These are phyloP conservation scores for Ruellia speciosa DNA, from an alignment of 305 asterid genomes.

Conservation along the genomic window DNA sequence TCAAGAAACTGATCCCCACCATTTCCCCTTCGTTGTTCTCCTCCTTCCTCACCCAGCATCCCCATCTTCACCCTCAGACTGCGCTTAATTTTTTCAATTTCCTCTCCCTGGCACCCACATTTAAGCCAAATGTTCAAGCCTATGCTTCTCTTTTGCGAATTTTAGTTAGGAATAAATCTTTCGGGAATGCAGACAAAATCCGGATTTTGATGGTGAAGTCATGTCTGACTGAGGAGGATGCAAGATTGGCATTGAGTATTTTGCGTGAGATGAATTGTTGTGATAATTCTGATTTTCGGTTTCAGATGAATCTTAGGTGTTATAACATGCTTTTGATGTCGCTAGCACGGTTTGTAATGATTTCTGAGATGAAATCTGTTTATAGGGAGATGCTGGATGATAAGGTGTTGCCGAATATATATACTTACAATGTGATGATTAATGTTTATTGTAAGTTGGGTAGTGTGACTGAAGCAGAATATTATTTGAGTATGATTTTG, in stretches of 20 bases:
- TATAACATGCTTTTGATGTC: constrained; percentile 58
- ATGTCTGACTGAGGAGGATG: constrained; percentile 38
- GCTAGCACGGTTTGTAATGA: constrained; percentile 46
- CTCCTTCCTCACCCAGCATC: constrained; percentile 41
- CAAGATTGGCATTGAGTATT: constrained; percentile 30
- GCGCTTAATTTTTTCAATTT: constrained; percentile 45
- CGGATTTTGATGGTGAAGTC: constrained; percentile 49
- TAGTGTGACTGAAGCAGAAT: constrained; percentile 47
- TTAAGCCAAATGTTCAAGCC: constrained; percentile 42
- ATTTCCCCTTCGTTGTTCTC: constrained; percentile 48
- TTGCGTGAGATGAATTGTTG: constrained; percentile 38
- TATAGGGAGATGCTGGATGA: constrained; percentile 58
- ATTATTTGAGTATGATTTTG: constrained; percentile 48
- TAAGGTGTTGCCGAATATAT: constrained; percentile 55
- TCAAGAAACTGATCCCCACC: constrained; percentile 41
- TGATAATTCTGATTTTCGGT: constrained; percentile 24
- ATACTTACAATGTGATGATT: constrained; percentile 67
- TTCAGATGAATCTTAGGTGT: constrained; percentile 45
- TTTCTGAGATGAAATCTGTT: constrained; percentile 55
- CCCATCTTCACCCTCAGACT: constrained; percentile 49
- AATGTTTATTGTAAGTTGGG: constrained; percentile 71
- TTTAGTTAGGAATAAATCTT: constrained; percentile 36
- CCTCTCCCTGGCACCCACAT: constrained; percentile 39
- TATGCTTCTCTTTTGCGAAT: constrained; percentile 49
- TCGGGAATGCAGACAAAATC: constrained; percentile 36